Percentiles rank a stretch among this genome's conserved stretches.
Evolutionary conservation across 768 basidiomycete genomes (phyloP).

Genomic region (Baorangia bicolor): DNA sequence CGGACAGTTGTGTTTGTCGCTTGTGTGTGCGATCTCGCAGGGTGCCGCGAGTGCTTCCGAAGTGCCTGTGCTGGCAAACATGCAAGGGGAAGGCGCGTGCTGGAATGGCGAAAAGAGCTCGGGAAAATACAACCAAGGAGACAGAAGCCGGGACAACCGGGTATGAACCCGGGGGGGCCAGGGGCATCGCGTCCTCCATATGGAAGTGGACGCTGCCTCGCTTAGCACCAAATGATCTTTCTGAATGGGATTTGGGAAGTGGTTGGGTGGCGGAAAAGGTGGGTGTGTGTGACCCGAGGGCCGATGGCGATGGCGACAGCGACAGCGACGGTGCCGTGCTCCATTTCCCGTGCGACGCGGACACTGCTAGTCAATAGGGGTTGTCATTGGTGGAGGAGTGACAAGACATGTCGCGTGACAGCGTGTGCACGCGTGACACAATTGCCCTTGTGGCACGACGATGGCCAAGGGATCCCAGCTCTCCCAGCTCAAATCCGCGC

Average conservation of each 20-base stretch:
- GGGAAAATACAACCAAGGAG: background rate
- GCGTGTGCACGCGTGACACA: background rate
- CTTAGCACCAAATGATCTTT: background rate
- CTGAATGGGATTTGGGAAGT: conserved; percentile 1
- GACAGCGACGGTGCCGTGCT: background rate
- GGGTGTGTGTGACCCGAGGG: no score
- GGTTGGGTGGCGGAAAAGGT: background rate
- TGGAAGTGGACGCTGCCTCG: background rate
- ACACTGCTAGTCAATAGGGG: no score
- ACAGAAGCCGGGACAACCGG: background rate
- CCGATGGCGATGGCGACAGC: background rate
- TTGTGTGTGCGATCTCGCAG: background rate
- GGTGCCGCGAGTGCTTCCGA: background rate
- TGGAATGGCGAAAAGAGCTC: no score
- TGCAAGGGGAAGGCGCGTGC: background rate
- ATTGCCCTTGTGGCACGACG: background rate
- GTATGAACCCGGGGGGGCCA: background rate
- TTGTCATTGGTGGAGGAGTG: no score
- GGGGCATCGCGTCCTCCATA: background rate
- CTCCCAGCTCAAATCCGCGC: conserved; percentile 82
- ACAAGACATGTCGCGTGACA: background rate
- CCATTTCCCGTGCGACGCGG: background rate
- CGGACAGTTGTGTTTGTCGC: background rate
- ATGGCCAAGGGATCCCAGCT: conserved; percentile 83
- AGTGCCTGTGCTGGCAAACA: background rate